phyloP scores from a whole-genome alignment of 495 filamentous ascomycete species.

The Penicillium tannophilum region DNA sequence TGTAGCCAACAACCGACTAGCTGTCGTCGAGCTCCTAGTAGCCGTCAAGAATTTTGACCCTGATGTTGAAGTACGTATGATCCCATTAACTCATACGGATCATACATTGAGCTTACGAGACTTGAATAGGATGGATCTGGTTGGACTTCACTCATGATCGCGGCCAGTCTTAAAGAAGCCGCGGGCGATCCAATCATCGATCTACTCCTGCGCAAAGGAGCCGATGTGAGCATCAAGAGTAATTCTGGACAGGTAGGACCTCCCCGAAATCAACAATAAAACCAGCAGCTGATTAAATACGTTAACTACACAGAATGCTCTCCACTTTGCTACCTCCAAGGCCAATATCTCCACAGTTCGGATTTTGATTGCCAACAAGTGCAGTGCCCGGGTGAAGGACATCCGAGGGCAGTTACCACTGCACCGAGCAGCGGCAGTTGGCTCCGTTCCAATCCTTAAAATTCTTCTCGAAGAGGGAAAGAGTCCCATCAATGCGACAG shows the following conservation, averaged over 20 bases:
- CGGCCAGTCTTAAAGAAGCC: conserved; percentile 71
- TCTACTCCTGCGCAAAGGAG: conserved; percentile 75
- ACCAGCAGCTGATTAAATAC: not conserved
- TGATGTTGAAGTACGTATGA: conserved; percentile 67
- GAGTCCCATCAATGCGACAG: conserved; percentile 85
- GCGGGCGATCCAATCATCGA: conserved; percentile 60
- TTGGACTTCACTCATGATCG: conserved; percentile 96
- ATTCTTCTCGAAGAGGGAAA: conserved; percentile 71
- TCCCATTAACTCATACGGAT: not conserved
- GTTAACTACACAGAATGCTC: conserved; percentile 60
- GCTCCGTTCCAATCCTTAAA: conserved; percentile 82
- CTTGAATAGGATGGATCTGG: conserved; percentile 74
- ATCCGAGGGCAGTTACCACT: conserved; percentile 82
- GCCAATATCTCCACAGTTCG: conserved; percentile 78
- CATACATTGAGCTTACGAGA: not conserved
- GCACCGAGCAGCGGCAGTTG: conserved; percentile 89
- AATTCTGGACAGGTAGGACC: conserved; percentile 57
- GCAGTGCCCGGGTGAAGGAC: conserved; percentile 82
- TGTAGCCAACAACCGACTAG: conserved; percentile 75
- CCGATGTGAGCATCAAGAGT: conserved; percentile 82
- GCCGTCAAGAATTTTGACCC: conserved; percentile 77
- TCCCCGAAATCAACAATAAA: too few relatives aligned
- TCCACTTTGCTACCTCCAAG: conserved; percentile 93
- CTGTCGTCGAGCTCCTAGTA: conserved; percentile 71
- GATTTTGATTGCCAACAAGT: conserved; percentile 72